Conservation (phyloP, 148 eudicot species). For the Rhododendron mucronatum region DNA sequence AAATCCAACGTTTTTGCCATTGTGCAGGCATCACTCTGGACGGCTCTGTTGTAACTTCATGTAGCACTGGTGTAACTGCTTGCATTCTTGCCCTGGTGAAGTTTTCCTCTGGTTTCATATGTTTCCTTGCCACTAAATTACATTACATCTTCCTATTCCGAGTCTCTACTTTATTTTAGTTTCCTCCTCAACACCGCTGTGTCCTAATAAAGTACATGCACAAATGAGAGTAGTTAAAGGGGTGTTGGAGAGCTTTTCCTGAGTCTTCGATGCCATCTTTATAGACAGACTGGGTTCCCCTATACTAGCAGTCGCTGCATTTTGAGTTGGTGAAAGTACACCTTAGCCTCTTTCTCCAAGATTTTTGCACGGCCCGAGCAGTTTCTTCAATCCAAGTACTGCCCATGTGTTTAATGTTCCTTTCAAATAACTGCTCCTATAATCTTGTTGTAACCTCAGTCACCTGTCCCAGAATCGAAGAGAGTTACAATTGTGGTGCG, state of each 20-base stretch:
- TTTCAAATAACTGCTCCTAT: neutral
- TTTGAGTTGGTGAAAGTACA: neutral
- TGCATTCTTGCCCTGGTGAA: conserved; percentile 81
- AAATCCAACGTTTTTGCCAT: neutral
- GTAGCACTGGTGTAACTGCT: conserved; percentile 97
- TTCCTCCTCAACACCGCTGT: neutral
- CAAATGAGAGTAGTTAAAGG: neutral
- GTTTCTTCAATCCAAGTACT: neutral
- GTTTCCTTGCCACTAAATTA: neutral
- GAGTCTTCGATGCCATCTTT: neutral
- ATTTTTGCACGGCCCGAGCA: neutral
- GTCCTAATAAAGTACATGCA: neutral
- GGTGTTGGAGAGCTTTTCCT: neutral
- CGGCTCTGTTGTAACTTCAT: conserved; percentile 59
- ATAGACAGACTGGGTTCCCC: neutral
- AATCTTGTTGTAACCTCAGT: neutral
- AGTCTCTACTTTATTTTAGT: neutral
- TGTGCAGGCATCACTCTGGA: conserved; percentile 72
- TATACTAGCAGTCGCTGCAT: neutral
- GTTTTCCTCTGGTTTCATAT: conserved; percentile 3
- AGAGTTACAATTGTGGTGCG: neutral
- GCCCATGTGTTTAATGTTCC: neutral
- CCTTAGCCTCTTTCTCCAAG: neutral
- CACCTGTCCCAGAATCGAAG: neutral
- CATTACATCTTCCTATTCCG: neutral